Conservation (phyloP, 1,139 yeast genomes). For the Debaryomycetaceae sp. region DNA sequence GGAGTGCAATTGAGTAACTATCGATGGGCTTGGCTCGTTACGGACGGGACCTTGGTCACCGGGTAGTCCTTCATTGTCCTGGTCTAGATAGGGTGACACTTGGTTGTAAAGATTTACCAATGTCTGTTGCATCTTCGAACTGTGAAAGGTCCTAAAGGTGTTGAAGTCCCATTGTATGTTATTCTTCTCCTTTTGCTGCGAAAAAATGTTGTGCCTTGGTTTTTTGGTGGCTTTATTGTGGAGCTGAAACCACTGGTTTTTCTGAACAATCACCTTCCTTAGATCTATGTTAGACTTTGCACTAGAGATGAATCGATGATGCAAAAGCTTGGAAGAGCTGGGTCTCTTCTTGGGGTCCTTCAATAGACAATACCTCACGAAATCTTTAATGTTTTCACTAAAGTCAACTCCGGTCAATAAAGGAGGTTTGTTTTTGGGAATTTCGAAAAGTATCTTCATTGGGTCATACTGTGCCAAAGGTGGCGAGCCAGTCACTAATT, state of each 20-base stretch:
- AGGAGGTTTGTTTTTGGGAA: conserved; percentile 72
- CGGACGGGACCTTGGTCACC: background rate
- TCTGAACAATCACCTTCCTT: conserved; percentile 17
- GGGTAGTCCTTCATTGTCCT: background rate
- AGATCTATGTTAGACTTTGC: conserved; percentile 6
- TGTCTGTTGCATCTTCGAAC: conserved; percentile 6
- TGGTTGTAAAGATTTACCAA: conserved; percentile 3
- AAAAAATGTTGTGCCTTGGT: conserved; percentile 8
- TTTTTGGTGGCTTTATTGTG: conserved; percentile 10
- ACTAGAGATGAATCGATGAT: conserved; percentile 41
- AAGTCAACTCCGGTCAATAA: conserved; percentile 41
- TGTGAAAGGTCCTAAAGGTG: conserved; percentile 8
- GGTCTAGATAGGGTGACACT: conserved; percentile 2
- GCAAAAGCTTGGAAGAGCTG: conserved; percentile 40
- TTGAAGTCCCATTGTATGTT: conserved; percentile 21
- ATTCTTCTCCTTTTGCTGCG: background rate
- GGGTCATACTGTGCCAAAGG: conserved; percentile 72
- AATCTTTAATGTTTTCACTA: conserved; percentile 54
- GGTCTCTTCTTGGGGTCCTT: conserved; percentile 59
- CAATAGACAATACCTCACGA: conserved; percentile 55
- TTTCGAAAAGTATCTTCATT: conserved; percentile 67
- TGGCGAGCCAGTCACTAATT: conserved; percentile 68
- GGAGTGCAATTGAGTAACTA: conserved; percentile 3
- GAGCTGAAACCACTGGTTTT: conserved; percentile 22
- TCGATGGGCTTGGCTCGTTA: conserved; percentile 2